Evolutionary conservation across 192 early-diverging fungal genomes (phyloP), one percentile per base, ranked within the genome.

Genomic region (Gryganskiella cystojenkinii): DNA sequence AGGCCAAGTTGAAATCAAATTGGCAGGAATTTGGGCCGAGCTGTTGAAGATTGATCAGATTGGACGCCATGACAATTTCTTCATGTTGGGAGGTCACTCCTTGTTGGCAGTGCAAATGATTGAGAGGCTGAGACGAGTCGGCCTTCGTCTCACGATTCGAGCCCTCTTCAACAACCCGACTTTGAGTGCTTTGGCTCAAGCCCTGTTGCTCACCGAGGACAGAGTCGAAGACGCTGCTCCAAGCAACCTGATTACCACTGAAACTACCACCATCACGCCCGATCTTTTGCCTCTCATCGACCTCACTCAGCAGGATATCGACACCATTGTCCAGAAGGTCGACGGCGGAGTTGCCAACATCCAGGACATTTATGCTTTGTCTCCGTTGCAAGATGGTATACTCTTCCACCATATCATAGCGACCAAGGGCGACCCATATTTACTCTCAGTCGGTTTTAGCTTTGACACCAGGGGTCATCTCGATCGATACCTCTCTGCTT

Each of bases 311-410:
- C 11, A 17, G 20, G 61, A 64, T 4, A 64, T 64, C 49, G 61
- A 64, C 13, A 22, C 24, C 1, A 64, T 64, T 17, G 31, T 40
- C 2, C n/a, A 37, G 5, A 2, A 14, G 0, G 43, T 53, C 3
- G 49, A 30, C 25, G 61, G 61, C 22, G 61, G 61, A 24, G 50
- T 52, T 0, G 20, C 31, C 17, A 64, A 64, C 34, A 42, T 64
- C 34, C 61, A 64, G 15, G 61, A 64, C 34, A 64, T 64, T 3
- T 64, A 64, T 11, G 20, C 3, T 2, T 5, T 64, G 61, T 47
- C 61, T 0, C 30, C 61, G 6, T n/a, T 64, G 33, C 61, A 64
- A 35, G 61, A 64, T 22, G 61, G 61, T 8, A 64, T 64, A 17
- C 22, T 64, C 14, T 64, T 64, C 35, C 61, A 64, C 24, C 50